Base-by-base conservation (phyloP, 192 early-diverging fungal species). In the Spizellomyces sp. region DNA sequence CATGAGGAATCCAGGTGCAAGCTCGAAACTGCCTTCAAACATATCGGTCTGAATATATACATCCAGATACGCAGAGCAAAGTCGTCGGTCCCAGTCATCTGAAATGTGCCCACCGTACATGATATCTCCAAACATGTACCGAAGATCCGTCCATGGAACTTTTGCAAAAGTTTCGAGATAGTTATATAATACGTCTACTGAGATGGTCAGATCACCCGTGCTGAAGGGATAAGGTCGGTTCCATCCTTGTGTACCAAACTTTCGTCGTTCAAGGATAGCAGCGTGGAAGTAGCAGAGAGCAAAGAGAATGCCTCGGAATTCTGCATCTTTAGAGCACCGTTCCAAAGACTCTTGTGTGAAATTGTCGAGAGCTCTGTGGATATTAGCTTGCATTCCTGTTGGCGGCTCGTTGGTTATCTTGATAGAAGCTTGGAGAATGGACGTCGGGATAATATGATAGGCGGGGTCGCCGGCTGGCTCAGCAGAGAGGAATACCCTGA, bases 41-140 rank as follows among this genome's bases (percentile, higher is more conserved):
- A 89, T 86, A 60, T 88, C 86, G 48, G 82, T 76, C 47, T 77
- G 77, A 14, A 89, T 45, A 62, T 89, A 89, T 8, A 81, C 80
- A 66, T 89, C 87, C 58, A 89, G 69, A 71, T 89, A 89, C 8
- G 86, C 70, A 8, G 85, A 84, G 74, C 87, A 89, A 43, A 89
- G 73, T 48, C 81, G 73, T 19, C 87, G 77, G 66, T 88, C 87
- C 87, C 85, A 88, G 59, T 88, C 87, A 61, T 89, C 87, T 7
- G 86, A 88, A 75, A 89, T 89, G 55, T 89, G 87, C n/a, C 87
- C 87, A 27, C 87, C 87, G 64, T 89, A 89, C 87, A 88, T 88
- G 69, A 88, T 88, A 59, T 88, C 86, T 14, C 87, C 87, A 80
- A 89, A 82, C 69, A 89, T 89, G 72, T 89, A 89, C 36, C 85